These are phyloP conservation scores for Scedosporium aurantiacum DNA, from an alignment of 2,329 filamentous ascomycete genomes.

Conservation along the genomic window DNA sequence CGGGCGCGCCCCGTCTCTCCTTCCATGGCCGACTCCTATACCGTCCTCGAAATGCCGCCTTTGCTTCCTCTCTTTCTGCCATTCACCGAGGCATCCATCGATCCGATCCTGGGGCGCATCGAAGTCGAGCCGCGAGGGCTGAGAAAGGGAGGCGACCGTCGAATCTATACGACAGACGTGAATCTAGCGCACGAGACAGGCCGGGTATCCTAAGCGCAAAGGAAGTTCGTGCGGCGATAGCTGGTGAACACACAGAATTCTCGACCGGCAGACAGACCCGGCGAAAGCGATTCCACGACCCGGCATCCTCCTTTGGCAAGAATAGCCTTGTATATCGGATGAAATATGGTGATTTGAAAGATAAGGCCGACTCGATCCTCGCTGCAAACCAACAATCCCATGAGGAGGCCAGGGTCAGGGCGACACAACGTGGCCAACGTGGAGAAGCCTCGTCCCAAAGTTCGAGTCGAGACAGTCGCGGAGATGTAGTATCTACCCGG, in stretches of 20 bases:
- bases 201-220: conserved; percentile 2
- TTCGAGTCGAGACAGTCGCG: too few relatives aligned
- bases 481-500: too few relatives aligned
- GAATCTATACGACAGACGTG: neutral
- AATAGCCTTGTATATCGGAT: conserved; percentile 44
- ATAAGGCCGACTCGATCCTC: conserved; percentile 13
- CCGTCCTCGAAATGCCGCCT: conserved; percentile 3
- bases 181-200: neutral
- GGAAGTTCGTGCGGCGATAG: conserved; percentile 17
- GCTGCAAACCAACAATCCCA: conserved; percentile 7
- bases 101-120: conserved; percentile 22
- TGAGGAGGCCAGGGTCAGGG: conserved; percentile 1
- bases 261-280: conserved; percentile 29
- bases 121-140: conserved; percentile 10
- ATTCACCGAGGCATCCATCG: conserved; percentile 56
- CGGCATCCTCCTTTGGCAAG: conserved; percentile 38
- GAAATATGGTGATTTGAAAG: conserved; percentile 32
- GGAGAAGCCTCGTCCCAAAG: too few relatives aligned
- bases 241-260: conserved; percentile 12
- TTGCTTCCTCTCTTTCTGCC: conserved; percentile 40
- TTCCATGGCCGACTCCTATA: conserved; percentile 7
- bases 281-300: conserved; percentile 40
- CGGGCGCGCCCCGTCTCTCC: conserved; percentile 12
- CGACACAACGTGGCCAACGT: neutral
- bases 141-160: neutral